Conservation (phyloP, 2,329 filamentous ascomycete genomes). For the Apiospora malaysiana region DNA sequence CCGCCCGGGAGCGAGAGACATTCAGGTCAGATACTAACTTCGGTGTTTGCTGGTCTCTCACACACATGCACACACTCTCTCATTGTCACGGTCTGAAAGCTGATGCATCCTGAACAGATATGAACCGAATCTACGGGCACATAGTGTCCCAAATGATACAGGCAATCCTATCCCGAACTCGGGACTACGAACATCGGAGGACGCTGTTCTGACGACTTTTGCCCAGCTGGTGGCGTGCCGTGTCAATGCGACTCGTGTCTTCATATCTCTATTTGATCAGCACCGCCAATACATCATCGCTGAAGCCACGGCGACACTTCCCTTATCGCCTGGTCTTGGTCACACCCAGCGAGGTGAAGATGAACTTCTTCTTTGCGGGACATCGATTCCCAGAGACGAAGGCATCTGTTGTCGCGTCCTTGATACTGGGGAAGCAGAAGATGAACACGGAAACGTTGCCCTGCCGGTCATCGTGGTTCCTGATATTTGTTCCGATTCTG, state of each 20-base stretch:
- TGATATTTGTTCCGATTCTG: constrained; percentile 40
- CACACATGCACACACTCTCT: neutral
- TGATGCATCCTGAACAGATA: constrained; percentile 2
- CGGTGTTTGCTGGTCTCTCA: neutral
- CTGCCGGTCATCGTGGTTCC: constrained; percentile 42
- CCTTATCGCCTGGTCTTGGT: constrained; percentile 41
- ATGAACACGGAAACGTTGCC: neutral
- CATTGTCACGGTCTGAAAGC: neutral
- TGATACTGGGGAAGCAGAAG: neutral
- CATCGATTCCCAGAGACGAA: constrained; percentile 36
- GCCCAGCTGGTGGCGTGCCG: constrained; percentile 54
- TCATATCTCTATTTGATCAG: constrained; percentile 59
- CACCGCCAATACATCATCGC: constrained; percentile 55
- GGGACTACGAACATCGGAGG: neutral
- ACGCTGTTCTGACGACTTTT: constrained; percentile 49
- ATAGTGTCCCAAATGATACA: neutral
- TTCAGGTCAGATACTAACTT: constrained; percentile 1
- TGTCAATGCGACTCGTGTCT: constrained; percentile 46
- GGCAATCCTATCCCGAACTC: neutral
- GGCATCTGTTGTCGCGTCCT: constrained; percentile 41
- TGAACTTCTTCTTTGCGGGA: constrained; percentile 34
- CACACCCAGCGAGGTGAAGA: constrained; percentile 5
- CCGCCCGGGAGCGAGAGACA: constrained; percentile 9
- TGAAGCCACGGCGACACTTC: constrained; percentile 49
- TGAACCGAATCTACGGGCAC: neutral